These are phyloP conservation scores for Pseudonitzschia multistriata DNA, from an alignment of 108 stramenopile genomes.

Conservation along the genomic window DNA sequence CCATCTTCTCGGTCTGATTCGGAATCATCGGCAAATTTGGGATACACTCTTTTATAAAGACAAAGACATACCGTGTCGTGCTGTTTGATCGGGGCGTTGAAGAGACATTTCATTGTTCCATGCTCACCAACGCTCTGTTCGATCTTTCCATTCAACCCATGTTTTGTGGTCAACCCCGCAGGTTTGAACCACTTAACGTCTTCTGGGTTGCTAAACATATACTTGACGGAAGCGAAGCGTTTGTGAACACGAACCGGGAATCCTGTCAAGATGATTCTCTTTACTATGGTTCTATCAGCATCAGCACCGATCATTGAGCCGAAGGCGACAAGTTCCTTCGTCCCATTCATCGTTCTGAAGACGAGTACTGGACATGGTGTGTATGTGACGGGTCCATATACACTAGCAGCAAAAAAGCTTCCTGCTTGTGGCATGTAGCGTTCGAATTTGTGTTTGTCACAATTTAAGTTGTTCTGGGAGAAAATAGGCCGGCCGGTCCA, in stretches of 20 bases:
- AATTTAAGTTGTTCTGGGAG: conserved; percentile 93
- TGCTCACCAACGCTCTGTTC: conserved; percentile 96
- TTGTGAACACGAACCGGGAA: conserved; percentile 96
- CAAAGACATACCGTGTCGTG: conserved; percentile 97
- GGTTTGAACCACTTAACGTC: conserved; percentile 99
- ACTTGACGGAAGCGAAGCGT: conserved; percentile 94
- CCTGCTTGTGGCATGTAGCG: conserved; percentile 90
- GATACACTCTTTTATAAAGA: conserved; percentile 97
- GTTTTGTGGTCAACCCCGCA: conserved; percentile 93
- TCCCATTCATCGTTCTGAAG: conserved; percentile 63
- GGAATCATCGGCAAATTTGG: conserved; percentile 75
- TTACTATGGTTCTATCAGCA: conserved; percentile 96
- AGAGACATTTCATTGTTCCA: conserved; percentile 98
- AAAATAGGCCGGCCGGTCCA: conserved; percentile 93
- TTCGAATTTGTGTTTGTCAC: conserved; percentile 99
- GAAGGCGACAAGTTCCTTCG: conserved; percentile 78
- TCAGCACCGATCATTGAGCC: conserved; percentile 93
- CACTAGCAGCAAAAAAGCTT: conserved; percentile 86
- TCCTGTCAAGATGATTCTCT: conserved; percentile 95
- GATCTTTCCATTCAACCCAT: conserved; percentile 96
- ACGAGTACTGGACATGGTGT: conserved; percentile 86
- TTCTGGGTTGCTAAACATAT: conserved; percentile 98
- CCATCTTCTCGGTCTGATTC: conserved; percentile 17
- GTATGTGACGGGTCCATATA: conserved; percentile 95
- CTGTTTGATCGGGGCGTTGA: conserved; percentile 95